Evolutionary conservation across 1,139 yeast genomes (phyloP).

Genomic region (Geotrichum macrosporum): DNA sequence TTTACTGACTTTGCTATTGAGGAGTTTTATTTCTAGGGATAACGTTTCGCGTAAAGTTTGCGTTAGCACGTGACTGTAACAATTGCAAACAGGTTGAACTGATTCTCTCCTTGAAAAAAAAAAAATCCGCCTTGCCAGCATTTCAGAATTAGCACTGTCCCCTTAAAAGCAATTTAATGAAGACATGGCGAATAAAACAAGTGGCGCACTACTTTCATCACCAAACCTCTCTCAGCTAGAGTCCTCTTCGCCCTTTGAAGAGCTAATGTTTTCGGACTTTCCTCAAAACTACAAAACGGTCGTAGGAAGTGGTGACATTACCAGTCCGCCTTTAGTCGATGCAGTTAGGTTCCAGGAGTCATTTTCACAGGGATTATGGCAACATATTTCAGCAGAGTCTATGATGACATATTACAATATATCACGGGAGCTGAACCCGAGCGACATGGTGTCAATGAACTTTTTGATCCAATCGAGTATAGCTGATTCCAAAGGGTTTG

Average conservation of each 20-base stretch:
- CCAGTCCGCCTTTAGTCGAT: background rate
- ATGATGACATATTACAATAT: constrained; percentile 7
- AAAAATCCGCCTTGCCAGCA: too few species aligned
- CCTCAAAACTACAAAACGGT: constrained; percentile 1
- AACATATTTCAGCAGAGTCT: background rate
- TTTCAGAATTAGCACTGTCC: background rate
- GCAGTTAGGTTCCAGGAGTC: constrained; percentile 4
- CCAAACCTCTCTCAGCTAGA: background rate
- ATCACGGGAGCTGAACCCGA: constrained; percentile 1
- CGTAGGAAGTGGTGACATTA: too few species aligned
- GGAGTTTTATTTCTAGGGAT: too few species aligned
- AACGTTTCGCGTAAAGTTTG: too few species aligned
- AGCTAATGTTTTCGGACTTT: constrained; percentile 15
- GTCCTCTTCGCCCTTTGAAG: constrained; percentile 1
- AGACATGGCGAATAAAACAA: background rate
- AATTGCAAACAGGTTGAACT: too few species aligned
- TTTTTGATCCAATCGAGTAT: constrained; percentile 34
- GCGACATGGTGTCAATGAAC: constrained; percentile 9
- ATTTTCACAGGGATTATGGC: background rate
- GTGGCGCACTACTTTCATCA: background rate
- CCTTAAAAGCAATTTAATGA: too few species aligned
- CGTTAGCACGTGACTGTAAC: too few species aligned
- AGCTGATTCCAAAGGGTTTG: constrained; percentile 33
- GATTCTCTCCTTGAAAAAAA: too few species aligned
- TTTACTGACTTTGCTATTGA: too few species aligned